Evolutionary conservation across 305 asterid genomes (phyloP).

Genomic region (Fraxinus platypoda): DNA sequence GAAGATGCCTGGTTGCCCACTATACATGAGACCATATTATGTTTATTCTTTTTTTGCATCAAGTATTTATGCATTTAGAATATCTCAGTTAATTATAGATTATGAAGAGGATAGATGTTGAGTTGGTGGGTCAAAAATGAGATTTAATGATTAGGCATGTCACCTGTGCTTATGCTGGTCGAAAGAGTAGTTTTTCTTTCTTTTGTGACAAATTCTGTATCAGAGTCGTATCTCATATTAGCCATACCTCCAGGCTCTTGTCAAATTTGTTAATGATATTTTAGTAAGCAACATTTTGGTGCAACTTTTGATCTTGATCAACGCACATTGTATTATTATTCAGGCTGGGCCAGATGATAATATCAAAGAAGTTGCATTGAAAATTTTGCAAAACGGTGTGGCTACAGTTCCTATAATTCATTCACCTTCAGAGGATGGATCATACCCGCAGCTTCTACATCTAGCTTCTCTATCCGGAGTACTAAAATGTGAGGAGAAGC

Average conservation of each 20-base stretch:
- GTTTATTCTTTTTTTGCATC: background rate
- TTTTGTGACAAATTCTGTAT: background rate
- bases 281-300: background rate
- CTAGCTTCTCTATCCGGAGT: conserved; percentile 90
- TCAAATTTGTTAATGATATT: background rate
- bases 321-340: conserved; percentile 19
- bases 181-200: background rate
- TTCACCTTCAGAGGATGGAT: conserved; percentile 65
- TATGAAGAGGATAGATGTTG: background rate
- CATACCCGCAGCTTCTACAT: conserved; percentile 77
- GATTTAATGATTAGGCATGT: background rate
- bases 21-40: background rate
- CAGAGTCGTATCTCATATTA: background rate
- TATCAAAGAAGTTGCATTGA: conserved; percentile 73
- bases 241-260: background rate
- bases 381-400: conserved; percentile 72
- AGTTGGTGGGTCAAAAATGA: background rate
- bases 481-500: conserved; percentile 59
- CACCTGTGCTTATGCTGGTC: background rate
- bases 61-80: conserved; percentile 11
- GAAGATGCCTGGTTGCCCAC: background rate
- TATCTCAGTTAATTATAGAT: background rate
- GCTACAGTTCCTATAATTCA: conserved; percentile 81
- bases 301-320: background rate
- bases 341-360: conserved; percentile 91